Evolutionary conservation across 2,329 filamentous ascomycete species (phyloP), one percentile per base, ranked within the genome.

Genomic region (Pseudocercospora macadamiae): DNA sequence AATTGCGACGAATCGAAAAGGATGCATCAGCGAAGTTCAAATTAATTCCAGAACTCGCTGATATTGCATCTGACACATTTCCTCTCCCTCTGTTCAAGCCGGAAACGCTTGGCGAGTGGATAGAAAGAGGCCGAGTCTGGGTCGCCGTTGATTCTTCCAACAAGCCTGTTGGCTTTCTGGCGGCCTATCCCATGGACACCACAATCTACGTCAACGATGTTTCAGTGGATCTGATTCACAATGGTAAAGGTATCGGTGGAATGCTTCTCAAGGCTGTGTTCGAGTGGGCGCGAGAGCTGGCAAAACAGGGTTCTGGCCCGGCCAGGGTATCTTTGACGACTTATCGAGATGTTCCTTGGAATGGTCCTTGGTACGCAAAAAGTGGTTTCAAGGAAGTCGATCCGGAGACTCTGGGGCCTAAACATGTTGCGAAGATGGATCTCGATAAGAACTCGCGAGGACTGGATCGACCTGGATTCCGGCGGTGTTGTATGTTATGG

Each of bases 261-360:
- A 32, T 60, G 42, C 36, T 64, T 14, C 26, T 64, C 25, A 49
- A 59, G 3, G 54, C 42, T 8, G 44, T 60, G 21, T 52, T 60
- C 36, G 59, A 57, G 2, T 60, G 57, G 54, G 60, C 56, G 6
- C 52, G 62, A 6, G 39, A 58, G 16, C 28, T 23, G 28, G 37
- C 48, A 16, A 32, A 47, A 23, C 23, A 49, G 4, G 37, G 12
- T 16, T 51, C 37, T 12, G 18, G 39, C 8, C 21, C 39, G n/a
- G 60, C 54, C 10, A 51, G 45, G 39, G 56, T 60, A 2, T 55
- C 53, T 14, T 49, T 62, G 32, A 62, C 54, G 10, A 60, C 60
- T n/a, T 62, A 64, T 47, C 34, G 49, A 10, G 56, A 64, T 25
- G 60, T 64, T 12, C 56, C 59, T 9, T 64, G 62, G 59, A 64